Evolutionary conservation across 176 grass and related monocot species (phyloP).

Genomic region (Cenchrus fungigraminus): DNA sequence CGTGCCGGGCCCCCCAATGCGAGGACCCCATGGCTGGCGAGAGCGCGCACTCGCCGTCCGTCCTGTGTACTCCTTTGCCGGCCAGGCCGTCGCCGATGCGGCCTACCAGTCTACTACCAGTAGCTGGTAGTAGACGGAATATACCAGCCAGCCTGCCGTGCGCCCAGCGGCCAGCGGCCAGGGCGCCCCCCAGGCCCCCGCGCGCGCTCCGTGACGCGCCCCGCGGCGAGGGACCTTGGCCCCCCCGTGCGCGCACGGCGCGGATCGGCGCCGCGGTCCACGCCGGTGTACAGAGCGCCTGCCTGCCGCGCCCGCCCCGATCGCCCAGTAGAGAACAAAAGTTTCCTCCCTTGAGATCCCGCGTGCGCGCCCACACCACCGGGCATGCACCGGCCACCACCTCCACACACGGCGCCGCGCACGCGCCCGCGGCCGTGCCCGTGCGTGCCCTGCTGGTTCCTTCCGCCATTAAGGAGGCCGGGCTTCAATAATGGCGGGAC

Average conservation of each 20-base stretch:
- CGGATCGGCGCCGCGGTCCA: constrained; percentile 23
- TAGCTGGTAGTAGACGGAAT: neutral
- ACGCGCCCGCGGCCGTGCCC: neutral
- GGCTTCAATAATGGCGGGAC: constrained; percentile 46
- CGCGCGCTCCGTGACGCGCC: neutral
- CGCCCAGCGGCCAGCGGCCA: neutral
- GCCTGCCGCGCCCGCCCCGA: no score
- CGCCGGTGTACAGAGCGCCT: neutral
- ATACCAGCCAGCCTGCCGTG: neutral
- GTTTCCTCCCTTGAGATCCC: constrained; percentile 34
- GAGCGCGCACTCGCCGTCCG: neutral
- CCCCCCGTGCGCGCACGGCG: neutral
- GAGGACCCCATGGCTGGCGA: neutral
- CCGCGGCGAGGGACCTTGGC: neutral
- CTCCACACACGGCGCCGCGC: no score
- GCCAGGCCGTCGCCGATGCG: neutral
- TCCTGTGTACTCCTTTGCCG: no score
- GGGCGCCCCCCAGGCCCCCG: neutral
- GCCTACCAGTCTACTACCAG: neutral
- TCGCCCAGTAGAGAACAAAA: constrained; percentile 49
- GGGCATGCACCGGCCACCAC: neutral
- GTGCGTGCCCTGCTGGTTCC: neutral
- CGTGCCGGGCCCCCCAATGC: neutral
- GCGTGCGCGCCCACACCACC: neutral
- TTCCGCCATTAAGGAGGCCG: constrained; percentile 6